Evolutionary conservation across 371 early-diverging fungal species (phyloP), one percentile per base, ranked within the genome.

Genomic region (Haplosporangium sp.): DNA sequence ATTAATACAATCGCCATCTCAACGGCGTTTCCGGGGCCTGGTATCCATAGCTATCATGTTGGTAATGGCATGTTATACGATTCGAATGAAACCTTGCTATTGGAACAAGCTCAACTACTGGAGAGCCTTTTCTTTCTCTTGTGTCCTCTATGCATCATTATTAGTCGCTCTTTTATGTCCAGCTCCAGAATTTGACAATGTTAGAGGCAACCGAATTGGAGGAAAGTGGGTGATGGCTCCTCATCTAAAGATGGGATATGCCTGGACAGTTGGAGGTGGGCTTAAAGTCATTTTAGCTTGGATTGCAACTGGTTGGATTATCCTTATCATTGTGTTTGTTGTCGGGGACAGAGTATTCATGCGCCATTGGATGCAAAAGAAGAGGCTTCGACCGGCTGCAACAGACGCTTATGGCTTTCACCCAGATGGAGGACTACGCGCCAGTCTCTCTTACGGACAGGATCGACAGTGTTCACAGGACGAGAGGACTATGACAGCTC

Each of bases 41-140:
- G 63, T 90, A 10, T 90, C 90, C 4, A 89, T 89, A 38, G 82
- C 83, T 1, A 89, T 89, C 38, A 67, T 89, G 39, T 55, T 90
- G 53, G 88, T 88, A 0, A 90, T 88, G 90, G 88, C 89, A 0
- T 90, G 90, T 42, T 90, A 90, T 52, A 90, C 88, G 35, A 89
- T 90, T 59, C 86, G 86, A 38, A 86, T 86, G 65, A 82, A 83
- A 20, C 90, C 89, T 0, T 90, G 90, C 37, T 90, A 90, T 68
- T 88, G 89, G 39, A 86, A 89, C 69, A 88, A 89, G 85, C 84
- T 90, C 74, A 90, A 90, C 44, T 89, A 87, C 47, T 88, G 88
- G 72, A 84, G 89, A 34, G 87, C 89, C 8, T 87, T 85, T 4
- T 90, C 89, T 1, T 89, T 88, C 53, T 84, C 86, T n/a, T 89